phyloP scores from a whole-genome alignment of 768 basidiomycete genomes.

The Chlorophyllum brunneum region DNA sequence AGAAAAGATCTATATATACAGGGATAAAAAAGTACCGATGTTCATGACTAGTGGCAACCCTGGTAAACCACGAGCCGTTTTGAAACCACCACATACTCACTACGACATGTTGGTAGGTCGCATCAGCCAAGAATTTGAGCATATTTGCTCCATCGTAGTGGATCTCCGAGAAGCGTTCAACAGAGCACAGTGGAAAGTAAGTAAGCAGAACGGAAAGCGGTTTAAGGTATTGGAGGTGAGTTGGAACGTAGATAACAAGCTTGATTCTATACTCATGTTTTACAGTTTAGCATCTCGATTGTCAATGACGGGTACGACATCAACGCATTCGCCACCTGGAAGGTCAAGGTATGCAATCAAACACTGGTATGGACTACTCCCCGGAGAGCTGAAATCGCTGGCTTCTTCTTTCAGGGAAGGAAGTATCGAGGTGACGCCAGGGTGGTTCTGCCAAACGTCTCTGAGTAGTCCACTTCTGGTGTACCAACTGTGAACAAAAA shows the following conservation, averaged over 20 bases:
- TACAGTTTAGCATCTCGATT: not conserved
- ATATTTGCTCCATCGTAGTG: not conserved
- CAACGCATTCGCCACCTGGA: not conserved
- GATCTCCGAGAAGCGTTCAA: not conserved
- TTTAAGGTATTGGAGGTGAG: not conserved
- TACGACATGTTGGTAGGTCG: not conserved
- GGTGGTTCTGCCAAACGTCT: no score
- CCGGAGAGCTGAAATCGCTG: no score
- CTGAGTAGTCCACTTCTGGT: no score
- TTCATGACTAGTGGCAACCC: not conserved
- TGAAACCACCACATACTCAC: not conserved
- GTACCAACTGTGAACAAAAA: no score
- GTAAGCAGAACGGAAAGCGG: not conserved
- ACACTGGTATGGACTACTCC: no score
- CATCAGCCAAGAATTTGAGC: not conserved
- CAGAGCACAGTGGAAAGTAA: not conserved
- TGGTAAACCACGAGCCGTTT: not conserved
- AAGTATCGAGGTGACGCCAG: no score
- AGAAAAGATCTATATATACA: conserved; percentile 1
- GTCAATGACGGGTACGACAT: not conserved
- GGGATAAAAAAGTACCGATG: not conserved
- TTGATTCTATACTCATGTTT: not conserved
- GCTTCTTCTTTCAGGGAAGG: no score
- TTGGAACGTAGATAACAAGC: not conserved
- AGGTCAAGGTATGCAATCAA: not conserved